phyloP scores from a whole-genome alignment of 352 stramenopile species.

The Phytophthora chlamydospora region DNA sequence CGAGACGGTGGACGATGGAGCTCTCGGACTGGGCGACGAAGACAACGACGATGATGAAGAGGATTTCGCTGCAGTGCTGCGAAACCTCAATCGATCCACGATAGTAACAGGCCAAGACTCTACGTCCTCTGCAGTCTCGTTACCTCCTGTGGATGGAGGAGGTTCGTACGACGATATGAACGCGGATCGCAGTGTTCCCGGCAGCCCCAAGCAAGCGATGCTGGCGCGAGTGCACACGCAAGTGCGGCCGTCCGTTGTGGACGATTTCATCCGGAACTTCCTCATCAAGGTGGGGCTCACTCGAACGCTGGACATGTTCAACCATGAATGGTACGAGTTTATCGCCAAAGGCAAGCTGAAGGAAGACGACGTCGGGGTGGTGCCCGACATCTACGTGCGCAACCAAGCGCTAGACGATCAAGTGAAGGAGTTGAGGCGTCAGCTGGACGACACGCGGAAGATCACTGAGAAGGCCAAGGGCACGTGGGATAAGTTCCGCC shows the following conservation, averaged over 20 bases:
- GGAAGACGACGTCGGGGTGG: conserved; percentile 88
- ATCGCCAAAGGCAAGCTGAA: conserved; percentile 91
- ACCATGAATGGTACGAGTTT: conserved; percentile 97
- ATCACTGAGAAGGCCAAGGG: conserved; percentile 91
- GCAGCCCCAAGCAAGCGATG: conserved; percentile 32
- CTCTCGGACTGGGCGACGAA: conserved; percentile 48
- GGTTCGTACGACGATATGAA: conserved; percentile 16
- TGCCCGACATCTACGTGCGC: conserved; percentile 95
- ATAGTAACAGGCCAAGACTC: conserved; percentile 36
- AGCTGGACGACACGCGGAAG: conserved; percentile 89
- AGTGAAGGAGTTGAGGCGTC: conserved; percentile 79
- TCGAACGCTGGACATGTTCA: conserved; percentile 93
- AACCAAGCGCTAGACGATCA: conserved; percentile 94
- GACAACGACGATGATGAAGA: conserved; percentile 88
- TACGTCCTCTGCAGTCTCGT: conserved; percentile 11
- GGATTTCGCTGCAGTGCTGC: conserved; percentile 84
- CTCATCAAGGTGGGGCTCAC: conserved; percentile 93
- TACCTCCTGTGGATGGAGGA: conserved; percentile 15
- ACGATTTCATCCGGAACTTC: conserved; percentile 97
- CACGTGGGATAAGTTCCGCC: conserved; percentile 96
- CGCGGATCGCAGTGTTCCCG: conserved; percentile 24
- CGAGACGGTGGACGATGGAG: conserved; percentile 68
- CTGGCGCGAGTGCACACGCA: conserved; percentile 56
- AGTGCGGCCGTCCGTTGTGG: conserved; percentile 87
- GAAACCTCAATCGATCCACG: conserved; percentile 74